Evolutionary conservation across 805 yeast species (phyloP).

Genomic region (Pichia cephalocereana): DNA sequence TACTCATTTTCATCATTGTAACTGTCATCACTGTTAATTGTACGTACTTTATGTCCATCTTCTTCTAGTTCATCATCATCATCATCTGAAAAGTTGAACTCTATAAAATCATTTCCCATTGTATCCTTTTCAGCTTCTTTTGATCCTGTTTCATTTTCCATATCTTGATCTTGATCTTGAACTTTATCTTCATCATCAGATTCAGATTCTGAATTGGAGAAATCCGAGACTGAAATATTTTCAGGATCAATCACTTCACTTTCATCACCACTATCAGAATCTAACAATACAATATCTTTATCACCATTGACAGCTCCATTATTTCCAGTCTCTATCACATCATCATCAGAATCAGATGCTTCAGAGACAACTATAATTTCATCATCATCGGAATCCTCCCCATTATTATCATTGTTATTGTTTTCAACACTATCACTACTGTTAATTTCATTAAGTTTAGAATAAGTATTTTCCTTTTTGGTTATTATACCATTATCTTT

Average conservation of each 20-base stretch:
- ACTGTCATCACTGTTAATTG: conserved; percentile 19
- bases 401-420: conserved; percentile 10
- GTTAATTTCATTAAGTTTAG: not conserved
- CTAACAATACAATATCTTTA: not conserved
- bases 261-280: not conserved
- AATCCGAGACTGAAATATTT: not conserved
- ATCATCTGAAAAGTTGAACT: conserved; percentile 42
- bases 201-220: not conserved
- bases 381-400: conserved; percentile 1
- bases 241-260: not conserved
- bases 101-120: conserved; percentile 43
- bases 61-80: conserved; percentile 30
- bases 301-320: not conserved
- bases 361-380: conserved; percentile 6
- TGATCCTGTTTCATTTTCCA: conserved; percentile 5
- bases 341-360: conserved; percentile 7
- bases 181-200: conserved; percentile 1
- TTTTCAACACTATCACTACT: not conserved
- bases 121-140: conserved; percentile 19
- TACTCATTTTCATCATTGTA: conserved; percentile 26
- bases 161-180: no score
- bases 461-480: conserved; percentile 1
- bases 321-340: not conserved
- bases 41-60: conserved; percentile 15
- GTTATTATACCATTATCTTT: not conserved